phyloP scores from a whole-genome alignment of 2,329 filamentous ascomycete species.

The Ophiostoma sp. region DNA sequence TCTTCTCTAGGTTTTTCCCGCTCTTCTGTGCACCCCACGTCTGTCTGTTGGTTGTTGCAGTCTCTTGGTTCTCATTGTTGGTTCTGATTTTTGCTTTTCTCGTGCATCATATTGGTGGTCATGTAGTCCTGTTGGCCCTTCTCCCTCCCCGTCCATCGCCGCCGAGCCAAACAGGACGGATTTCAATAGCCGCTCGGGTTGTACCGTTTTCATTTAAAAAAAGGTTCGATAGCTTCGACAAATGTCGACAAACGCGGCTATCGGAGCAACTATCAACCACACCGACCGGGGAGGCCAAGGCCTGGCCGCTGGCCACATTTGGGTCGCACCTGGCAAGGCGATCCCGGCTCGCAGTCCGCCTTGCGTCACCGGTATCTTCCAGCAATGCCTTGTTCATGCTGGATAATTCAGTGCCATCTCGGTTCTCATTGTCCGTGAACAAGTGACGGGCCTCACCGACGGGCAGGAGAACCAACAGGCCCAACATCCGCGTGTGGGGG shows the following conservation, averaged over 20 bases:
- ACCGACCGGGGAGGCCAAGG: background rate
- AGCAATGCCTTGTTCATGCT: no score
- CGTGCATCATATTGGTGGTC: background rate
- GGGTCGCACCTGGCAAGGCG: background rate
- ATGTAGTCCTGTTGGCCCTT: background rate
- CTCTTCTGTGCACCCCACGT: background rate
- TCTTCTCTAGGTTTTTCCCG: conserved; percentile 1
- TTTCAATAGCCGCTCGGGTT: no score
- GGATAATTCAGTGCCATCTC: background rate
- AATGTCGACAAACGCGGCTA: background rate
- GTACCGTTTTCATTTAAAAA: background rate
- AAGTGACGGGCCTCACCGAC: background rate
- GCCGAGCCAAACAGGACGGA: no score
- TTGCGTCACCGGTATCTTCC: background rate
- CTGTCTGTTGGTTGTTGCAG: background rate
- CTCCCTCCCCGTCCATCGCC: background rate
- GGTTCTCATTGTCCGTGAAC: conserved; percentile 2
- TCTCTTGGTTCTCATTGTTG: background rate
- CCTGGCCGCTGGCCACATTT: background rate
- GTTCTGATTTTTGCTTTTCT: background rate
- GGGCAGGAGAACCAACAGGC: background rate
- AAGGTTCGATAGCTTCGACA: no score
- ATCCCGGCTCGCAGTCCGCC: background rate
- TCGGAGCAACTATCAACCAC: background rate
- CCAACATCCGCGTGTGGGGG: background rate